Evolutionary conservation across 495 filamentous ascomycete species (phyloP).

Genomic region (Penicillium longicatenatum): DNA sequence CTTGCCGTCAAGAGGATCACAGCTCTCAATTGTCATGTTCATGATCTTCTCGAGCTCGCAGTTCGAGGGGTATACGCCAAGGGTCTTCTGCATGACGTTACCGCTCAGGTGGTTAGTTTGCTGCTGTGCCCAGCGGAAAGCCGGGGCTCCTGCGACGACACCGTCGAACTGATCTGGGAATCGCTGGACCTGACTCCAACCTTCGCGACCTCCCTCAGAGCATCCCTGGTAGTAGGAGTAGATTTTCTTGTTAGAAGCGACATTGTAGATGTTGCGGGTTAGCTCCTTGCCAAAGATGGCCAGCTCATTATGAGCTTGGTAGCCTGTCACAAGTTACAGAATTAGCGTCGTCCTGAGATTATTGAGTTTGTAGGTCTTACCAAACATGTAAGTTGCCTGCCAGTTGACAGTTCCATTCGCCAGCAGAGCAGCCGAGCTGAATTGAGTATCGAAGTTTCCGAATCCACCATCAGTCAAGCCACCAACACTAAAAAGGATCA

Average conservation of each 20-base stretch:
- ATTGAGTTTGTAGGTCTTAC: neutral
- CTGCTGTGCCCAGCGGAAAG: conserved; percentile 47
- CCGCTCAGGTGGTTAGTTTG: conserved; percentile 47
- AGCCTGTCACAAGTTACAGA: conserved; percentile 18
- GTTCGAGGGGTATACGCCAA: conserved; percentile 43
- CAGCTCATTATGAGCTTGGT: conserved; percentile 35
- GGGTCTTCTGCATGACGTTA: conserved; percentile 39
- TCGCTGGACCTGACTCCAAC: conserved; percentile 51
- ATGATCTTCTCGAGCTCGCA: conserved; percentile 50
- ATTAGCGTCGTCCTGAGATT: neutral
- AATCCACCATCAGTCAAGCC: conserved; percentile 51
- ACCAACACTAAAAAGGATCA: conserved; percentile 21
- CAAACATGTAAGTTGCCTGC: conserved; percentile 46
- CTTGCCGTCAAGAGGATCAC: conserved; percentile 51
- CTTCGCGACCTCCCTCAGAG: conserved; percentile 55
- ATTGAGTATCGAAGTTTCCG: conserved; percentile 39
- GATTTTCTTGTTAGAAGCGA: conserved; percentile 34
- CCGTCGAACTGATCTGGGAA: conserved; percentile 50
- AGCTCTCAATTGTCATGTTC: conserved; percentile 45
- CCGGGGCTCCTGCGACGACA: conserved; percentile 48
- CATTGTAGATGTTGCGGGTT: conserved; percentile 30
- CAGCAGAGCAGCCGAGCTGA: conserved; percentile 34
- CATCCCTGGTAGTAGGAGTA: conserved; percentile 58
- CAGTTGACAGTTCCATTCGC: conserved; percentile 47
- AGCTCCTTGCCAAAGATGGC: conserved; percentile 26